Evolutionary conservation across 2,329 filamentous ascomycete species (phyloP), one percentile per base, ranked within the genome.

Genomic region (Metarhizium brunneum): DNA sequence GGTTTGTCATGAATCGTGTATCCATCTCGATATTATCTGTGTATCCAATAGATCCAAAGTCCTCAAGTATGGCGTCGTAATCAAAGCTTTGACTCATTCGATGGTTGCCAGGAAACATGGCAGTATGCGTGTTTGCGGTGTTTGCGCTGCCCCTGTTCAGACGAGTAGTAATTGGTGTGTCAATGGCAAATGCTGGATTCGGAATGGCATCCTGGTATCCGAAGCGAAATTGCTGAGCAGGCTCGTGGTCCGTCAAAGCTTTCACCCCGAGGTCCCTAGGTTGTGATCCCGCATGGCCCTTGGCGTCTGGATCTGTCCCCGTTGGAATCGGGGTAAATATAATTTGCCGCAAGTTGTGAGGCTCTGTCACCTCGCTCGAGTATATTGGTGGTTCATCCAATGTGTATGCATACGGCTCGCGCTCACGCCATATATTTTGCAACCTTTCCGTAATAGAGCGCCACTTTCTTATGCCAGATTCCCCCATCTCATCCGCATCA

Each of bases 1-100:
- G 71, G 61, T 86, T 86, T 48, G 81, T 76, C 82, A 86, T 84
- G 62, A 86, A 86, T 59, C 84, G 80, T 2, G 80, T 75, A 59
- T 85, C 81, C 13, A 76, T 74, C 30, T 81, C 78, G 48, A 80
- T 68, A 40, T 72, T 69, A 54, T 79, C 76, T 0, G 70, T 69
- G 59, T 72, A 75, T 57, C 79, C 76, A 45, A 78, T 73, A n/a
- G 76, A 76, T 18, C 75, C 75, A 32, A 81, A 69, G 54, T 80
- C 77, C 54, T 79, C 76, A 48, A 80, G 64, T n/a, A 80, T 73
- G 2, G 76, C 74, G 52, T 80, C 77, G 60, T 80, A 78, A 57
- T 80, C 77, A 4, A 78, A 57, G 20, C 64, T 50, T 54, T 65
- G 62, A 45, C 55, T 62, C 13, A 51, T 54, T 14, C 49, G n/a